Evolutionary conservation across 345 rosid species (phyloP).

Genomic region (Ceriops zippeliana): DNA sequence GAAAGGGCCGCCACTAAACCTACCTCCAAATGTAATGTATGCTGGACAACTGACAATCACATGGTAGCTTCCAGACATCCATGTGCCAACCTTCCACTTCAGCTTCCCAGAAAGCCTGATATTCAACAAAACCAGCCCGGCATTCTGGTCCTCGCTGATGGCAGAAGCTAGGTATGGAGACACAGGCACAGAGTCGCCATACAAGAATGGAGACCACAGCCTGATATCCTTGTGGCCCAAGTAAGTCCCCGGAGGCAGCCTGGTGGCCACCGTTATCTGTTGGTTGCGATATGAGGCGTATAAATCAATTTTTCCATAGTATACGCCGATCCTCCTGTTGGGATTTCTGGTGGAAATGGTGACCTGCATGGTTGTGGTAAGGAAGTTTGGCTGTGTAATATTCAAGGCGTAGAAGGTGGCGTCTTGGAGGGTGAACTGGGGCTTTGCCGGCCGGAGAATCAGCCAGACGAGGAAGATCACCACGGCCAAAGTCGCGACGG

Average conservation of each 20-base stretch:
- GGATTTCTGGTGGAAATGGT: constrained; percentile 65
- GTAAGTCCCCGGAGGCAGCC: constrained; percentile 62
- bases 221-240: constrained; percentile 54
- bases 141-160: constrained; percentile 46
- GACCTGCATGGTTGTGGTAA: constrained; percentile 52
- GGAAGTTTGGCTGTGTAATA: constrained; percentile 40
- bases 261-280: constrained; percentile 51
- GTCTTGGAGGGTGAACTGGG: constrained; percentile 64
- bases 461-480: constrained; percentile 50
- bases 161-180: constrained; percentile 36
- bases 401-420: constrained; percentile 55
- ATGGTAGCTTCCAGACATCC: constrained; percentile 62
- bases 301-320: constrained; percentile 45
- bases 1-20: constrained; percentile 10
- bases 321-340: constrained; percentile 54
- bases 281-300: constrained; percentile 69
- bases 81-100: constrained; percentile 76
- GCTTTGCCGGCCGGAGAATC: constrained; percentile 59
- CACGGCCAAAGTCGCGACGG: constrained; percentile 23
- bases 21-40: constrained; percentile 24
- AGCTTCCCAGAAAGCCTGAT: constrained; percentile 53
- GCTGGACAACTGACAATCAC: constrained; percentile 65
- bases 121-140: constrained; percentile 52
- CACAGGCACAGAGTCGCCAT: constrained; percentile 48
- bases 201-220: constrained; percentile 68